Evolutionary conservation across 352 stramenopile species (phyloP), one percentile per base, ranked within the genome.

Genomic region (Phytophthora litchii): DNA sequence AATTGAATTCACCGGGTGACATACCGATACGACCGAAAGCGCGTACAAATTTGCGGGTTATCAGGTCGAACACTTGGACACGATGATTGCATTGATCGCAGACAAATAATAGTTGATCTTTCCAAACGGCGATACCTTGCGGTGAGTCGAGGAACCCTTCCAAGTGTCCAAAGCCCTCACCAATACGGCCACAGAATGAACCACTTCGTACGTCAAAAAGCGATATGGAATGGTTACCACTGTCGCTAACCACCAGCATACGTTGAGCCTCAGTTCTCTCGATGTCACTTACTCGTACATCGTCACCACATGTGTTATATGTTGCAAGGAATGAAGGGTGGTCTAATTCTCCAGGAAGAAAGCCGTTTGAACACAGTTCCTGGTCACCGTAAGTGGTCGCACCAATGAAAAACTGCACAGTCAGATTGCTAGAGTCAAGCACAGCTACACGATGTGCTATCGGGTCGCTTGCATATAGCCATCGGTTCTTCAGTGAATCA

Each of bases 71-170:
- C 1, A 85, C 48, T 60, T 89, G 78, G 6, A 92, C 36, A 20
- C 80, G 80, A 49, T 92, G 82, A 45, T 92, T 92, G 35, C 67
- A 68, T 25, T 92, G 78, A 51, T 92, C 83, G 27, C 63, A 79
- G 4, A 90, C 67, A 31, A 72, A 91, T 11, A 91, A 51, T 41
- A 65, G 54, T 12, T 44, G 56, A 17, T 84, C 64, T 1, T 78
- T 61, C 17, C 59, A 72, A 19, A 91, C 69, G 3, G 72, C 65
- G 20, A 90, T 23, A 0, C 80, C 79, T 47, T 88, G 72, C 7
- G 80, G 80, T 1, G 80, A 86, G 44, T 92, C 62, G 0, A 91
- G 60, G 25, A 68, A 83, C 0, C 72, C 65, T 1, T 76, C 71
- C 3, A 61, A 35, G 53, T 89, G 80, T 1, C 80, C 83, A 57